Conservation (phyloP, 2,329 filamentous ascomycete species). For the Fusarium transvaalense region DNA sequence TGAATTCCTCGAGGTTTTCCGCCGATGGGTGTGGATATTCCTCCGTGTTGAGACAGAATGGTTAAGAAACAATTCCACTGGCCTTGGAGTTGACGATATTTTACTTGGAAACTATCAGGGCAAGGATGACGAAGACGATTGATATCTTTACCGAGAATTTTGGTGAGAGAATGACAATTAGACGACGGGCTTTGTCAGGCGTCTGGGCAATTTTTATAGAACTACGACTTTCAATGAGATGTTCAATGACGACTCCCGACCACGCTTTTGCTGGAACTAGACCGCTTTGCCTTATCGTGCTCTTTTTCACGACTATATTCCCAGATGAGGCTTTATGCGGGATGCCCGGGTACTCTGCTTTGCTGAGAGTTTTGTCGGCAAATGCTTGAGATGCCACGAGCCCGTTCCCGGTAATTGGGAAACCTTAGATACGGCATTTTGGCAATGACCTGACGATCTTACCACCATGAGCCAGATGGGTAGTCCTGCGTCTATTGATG, state of each 20-base stretch:
- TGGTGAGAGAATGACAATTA: slow-evolving; percentile 2
- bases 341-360: not conserved
- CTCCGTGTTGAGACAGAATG: slow-evolving; percentile 95
- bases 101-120: slow-evolving; percentile 78
- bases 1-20: slow-evolving; percentile 85
- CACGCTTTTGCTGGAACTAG: slow-evolving; percentile 23
- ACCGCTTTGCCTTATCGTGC: slow-evolving; percentile 6
- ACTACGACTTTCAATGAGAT: slow-evolving; percentile 31
- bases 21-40: slow-evolving; percentile 97
- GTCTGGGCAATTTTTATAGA: slow-evolving; percentile 42
- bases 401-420: slow-evolving; percentile 37
- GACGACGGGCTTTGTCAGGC: slow-evolving; percentile 23
- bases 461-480: slow-evolving; percentile 11
- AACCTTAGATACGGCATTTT: slow-evolving; percentile 16
- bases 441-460: slow-evolving; percentile 31
- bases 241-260: slow-evolving; percentile 15
- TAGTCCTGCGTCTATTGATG: slow-evolving; percentile 23
- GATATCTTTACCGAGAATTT: slow-evolving; percentile 27
- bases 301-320: slow-evolving; percentile 16
- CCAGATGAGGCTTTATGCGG: slow-evolving; percentile 1
- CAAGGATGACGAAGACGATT: slow-evolving; percentile 64
- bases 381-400: slow-evolving; percentile 33
- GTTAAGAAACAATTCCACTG: slow-evolving; percentile 68
- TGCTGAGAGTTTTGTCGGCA: slow-evolving; percentile 12
- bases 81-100: slow-evolving; percentile 76